Evolutionary conservation across 129 eudicot genomes (phyloP).

Genomic region (Helianthus tuberosus): DNA sequence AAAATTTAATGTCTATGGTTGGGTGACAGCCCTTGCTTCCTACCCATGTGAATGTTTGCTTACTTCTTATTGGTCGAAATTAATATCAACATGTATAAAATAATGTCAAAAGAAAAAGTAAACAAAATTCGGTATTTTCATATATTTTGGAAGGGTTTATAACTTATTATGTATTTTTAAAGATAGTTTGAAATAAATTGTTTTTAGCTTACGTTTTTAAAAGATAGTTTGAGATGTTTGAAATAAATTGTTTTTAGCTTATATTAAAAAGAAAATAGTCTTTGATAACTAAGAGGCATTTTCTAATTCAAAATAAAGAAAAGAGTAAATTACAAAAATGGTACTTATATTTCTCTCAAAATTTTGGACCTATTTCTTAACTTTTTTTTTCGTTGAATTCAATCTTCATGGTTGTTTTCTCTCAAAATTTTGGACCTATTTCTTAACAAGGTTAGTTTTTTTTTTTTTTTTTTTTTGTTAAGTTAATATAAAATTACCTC

Average conservation of each 20-base stretch:
- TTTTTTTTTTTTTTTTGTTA: too few relatives aligned
- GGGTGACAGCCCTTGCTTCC: constrained; percentile 44
- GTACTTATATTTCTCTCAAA: too few relatives aligned
- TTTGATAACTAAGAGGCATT: neutral
- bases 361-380: too few relatives aligned
- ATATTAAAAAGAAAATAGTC: neutral
- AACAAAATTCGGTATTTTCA: neutral
- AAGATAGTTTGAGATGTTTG: neutral
- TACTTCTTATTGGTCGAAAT: constrained; percentile 35
- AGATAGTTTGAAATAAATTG: too few relatives aligned
- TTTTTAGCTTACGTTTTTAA: neutral
- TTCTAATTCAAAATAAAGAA: too few relatives aligned
- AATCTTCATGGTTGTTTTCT: too few relatives aligned
- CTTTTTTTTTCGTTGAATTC: too few relatives aligned
- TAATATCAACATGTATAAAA: constrained; percentile 39
- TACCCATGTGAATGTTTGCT: constrained; percentile 43
- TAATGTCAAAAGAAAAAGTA: neutral
- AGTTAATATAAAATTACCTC: too few relatives aligned
- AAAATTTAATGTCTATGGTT: constrained; percentile 39
- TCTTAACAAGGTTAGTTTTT: too few relatives aligned
- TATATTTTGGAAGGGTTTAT: neutral
- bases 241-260: neutral
- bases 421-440: too few relatives aligned
- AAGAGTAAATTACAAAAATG: too few relatives aligned
- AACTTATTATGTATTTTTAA: neutral